Conservation (phyloP, 306 rosid species). For the Leucaena leucocephala region DNA sequence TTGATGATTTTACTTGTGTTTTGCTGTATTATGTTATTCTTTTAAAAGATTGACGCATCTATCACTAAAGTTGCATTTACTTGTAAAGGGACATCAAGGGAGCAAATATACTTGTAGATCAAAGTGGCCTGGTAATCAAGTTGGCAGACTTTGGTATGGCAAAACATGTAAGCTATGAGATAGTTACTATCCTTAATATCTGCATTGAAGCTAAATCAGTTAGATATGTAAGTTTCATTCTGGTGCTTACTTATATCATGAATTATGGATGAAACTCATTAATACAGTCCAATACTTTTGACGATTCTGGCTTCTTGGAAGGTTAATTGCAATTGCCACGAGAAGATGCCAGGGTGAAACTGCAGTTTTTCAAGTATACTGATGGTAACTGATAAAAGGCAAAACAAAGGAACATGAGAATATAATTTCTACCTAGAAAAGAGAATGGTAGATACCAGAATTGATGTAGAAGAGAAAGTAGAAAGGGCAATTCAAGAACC, state of each 20-base stretch:
- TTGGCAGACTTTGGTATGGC: conserved; percentile 99
- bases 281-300: not conserved
- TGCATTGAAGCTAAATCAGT: conserved; percentile 33
- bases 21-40: conserved; percentile 27
- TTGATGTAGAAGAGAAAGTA: not conserved
- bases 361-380: not conserved
- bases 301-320: not conserved
- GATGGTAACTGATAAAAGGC: conserved; percentile 8
- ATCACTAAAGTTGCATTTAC: conserved; percentile 34
- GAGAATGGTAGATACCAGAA: not conserved
- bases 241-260: conserved; percentile 22
- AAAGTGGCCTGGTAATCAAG: conserved; percentile 86
- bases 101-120: conserved; percentile 98
- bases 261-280: conserved; percentile 22
- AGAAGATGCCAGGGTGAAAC: not conserved
- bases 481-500: not conserved
- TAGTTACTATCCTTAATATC: conserved; percentile 23
- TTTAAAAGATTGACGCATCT: conserved; percentile 20
- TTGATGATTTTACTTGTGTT: conserved; percentile 25
- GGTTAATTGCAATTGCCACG: not conserved
- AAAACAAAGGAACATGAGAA: not conserved
- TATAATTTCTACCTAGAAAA: not conserved
- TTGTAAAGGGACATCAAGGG: conserved; percentile 92
- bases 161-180: conserved; percentile 81
- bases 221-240: conserved; percentile 10